Evolutionary conservation across 1,139 yeast genomes (phyloP).

Genomic region (Blastobotrys serpentis): DNA sequence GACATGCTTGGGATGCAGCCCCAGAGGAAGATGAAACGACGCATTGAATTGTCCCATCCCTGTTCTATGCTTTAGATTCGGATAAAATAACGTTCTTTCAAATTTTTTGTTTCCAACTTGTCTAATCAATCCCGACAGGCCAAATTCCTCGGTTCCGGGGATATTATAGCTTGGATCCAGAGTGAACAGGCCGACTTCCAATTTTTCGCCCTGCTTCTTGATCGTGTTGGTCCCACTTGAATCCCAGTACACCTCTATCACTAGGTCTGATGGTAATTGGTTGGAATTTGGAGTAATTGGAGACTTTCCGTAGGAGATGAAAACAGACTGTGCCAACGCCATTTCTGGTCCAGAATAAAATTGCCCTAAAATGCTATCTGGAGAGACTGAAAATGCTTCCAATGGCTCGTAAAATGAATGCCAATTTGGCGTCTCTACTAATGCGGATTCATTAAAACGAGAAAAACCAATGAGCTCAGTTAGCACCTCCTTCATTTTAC

Average conservation of each 20-base stretch:
- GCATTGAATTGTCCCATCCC: slow-evolving; percentile 32
- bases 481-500: slow-evolving; percentile 11
- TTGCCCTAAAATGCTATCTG: slow-evolving; percentile 3
- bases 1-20: slow-evolving; percentile 46
- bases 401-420: slow-evolving; percentile 23
- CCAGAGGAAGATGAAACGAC: slow-evolving; percentile 42
- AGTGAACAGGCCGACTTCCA: slow-evolving; percentile 31
- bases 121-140: slow-evolving; percentile 30
- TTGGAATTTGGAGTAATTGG: slow-evolving; percentile 27
- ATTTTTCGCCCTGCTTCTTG: slow-evolving; percentile 17
- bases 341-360: slow-evolving; percentile 16
- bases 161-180: slow-evolving; percentile 19
- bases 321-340: slow-evolving; percentile 27
- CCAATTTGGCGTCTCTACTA: slow-evolving; percentile 31
- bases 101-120: slow-evolving; percentile 22
- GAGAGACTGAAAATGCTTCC: not conserved
- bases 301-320: slow-evolving; percentile 27
- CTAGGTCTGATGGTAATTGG: slow-evolving; percentile 27
- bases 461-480: slow-evolving; percentile 11
- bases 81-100: slow-evolving; percentile 29
- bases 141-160: slow-evolving; percentile 26
- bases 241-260: slow-evolving; percentile 30
- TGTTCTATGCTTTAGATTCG: slow-evolving; percentile 26
- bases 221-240: not conserved
- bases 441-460: slow-evolving; percentile 12